Evolutionary conservation across 2,329 filamentous ascomycete genomes (phyloP), one percentile per base, ranked within the genome.

Genomic region (Fusarium chuoi): DNA sequence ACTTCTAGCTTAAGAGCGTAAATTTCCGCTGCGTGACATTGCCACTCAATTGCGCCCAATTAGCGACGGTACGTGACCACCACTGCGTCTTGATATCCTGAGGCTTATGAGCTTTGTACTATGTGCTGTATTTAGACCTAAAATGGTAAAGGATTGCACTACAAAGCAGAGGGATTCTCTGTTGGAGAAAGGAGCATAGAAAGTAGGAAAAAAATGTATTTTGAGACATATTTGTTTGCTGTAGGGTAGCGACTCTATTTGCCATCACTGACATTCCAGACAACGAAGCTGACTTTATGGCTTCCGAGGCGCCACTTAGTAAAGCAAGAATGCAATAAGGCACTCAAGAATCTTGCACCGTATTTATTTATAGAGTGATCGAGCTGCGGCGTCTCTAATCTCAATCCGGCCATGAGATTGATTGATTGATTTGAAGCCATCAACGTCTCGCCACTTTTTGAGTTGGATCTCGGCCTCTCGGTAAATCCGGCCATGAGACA

Each of bases 291-390:
- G 17, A 26, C 36, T 54, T 54, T 51, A 17, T 14, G 44, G 44
- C 44, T 20, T 10, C 0, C 0, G 1, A 5, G 28, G 6, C 26
- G 44, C 33, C 44, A 51, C 44, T 33, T 22, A 17, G 2, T 8
- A 9, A 36, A 39, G 5, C 4, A 20, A 30, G 12, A 39, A 38
- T 3, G 48, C 17, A 35, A 24, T 11, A 35, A 35, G 22, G 24
- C 4, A 28, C 6, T 7, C 22, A 6, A 1, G 1, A 38, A 5
- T 3, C 15, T 1, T 1, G 0, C 13, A 3, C 3, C 0, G 1
- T 18, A 7, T 48, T 38, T 20, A 39, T 15, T 51, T 33, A 22
- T 38, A 36, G 24, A n/a, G 2, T 4, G 20, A 14, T 48, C 3
- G 17, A 22, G 8, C 8, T 58, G 30, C 28, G 30, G 41, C 39